phyloP scores from a whole-genome alignment of 176 grass and related monocot genomes.

The Melocanna baccifera region DNA sequence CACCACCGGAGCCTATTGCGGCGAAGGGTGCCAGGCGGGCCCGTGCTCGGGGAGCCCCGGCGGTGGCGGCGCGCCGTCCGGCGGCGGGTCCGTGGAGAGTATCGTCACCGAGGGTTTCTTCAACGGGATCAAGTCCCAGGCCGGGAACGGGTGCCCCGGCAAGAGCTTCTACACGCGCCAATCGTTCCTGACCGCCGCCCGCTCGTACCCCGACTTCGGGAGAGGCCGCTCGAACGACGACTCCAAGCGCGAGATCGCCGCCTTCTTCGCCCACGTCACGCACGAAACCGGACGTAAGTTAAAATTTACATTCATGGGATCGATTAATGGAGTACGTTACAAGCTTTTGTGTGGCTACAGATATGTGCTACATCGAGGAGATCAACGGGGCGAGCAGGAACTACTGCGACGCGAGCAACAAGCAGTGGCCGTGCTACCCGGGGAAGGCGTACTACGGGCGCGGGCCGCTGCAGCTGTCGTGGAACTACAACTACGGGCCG shows the following conservation, averaged over 20 bases:
- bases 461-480: constrained; percentile 61
- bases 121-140: constrained; percentile 50
- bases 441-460: constrained; percentile 66
- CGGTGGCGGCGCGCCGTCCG: neutral
- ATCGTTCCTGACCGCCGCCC: constrained; percentile 38
- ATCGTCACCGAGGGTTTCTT: constrained; percentile 32
- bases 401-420: constrained; percentile 45
- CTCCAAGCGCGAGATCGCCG: constrained; percentile 66
- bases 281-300: constrained; percentile 66
- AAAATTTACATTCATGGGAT: neutral
- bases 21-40: constrained; percentile 27
- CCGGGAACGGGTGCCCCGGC: constrained; percentile 41
- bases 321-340: too few species aligned
- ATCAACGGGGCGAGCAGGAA: constrained; percentile 35
- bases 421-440: constrained; percentile 44
- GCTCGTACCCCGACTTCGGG: constrained; percentile 41
- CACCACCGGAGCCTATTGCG: constrained; percentile 21
- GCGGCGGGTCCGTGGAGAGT: neutral
- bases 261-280: constrained; percentile 72
- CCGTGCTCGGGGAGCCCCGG: constrained; percentile 1
- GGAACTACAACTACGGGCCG: constrained; percentile 88
- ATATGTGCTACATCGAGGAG: constrained; percentile 84
- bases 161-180: constrained; percentile 58
- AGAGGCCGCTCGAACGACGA: constrained; percentile 30
- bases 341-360: neutral